Percentiles rank a stretch among this genome's conserved stretches.
phyloP scores from a whole-genome alignment of 2,329 filamentous ascomycete genomes.

The Claviceps sp. region DNA sequence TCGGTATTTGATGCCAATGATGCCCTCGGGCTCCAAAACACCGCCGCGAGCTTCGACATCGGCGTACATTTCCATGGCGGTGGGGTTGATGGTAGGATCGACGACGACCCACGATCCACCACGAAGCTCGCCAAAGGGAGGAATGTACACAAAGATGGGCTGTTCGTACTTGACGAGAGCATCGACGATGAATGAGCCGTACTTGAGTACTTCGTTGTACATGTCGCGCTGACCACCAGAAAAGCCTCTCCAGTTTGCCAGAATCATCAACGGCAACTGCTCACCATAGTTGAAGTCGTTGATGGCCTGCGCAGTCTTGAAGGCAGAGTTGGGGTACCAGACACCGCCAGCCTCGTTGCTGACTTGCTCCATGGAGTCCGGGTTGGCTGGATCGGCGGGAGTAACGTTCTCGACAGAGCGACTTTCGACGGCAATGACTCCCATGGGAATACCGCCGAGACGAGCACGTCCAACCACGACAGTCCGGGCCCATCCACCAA shows the following conservation, averaged over 20 bases:
- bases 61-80: conserved; percentile 98
- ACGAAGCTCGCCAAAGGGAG: conserved; percentile 88
- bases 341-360: conserved; percentile 93
- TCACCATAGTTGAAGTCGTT: conserved; percentile 98
- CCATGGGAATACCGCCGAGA: conserved; percentile 92
- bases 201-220: conserved; percentile 99
- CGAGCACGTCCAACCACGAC: conserved; percentile 94
- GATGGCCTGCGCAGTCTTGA: conserved; percentile 98
- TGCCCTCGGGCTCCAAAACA: conserved; percentile 95
- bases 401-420: conserved; percentile 94
- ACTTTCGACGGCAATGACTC: conserved; percentile 95
- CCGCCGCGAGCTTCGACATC: conserved; percentile 89
- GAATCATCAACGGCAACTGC: conserved; percentile 95
- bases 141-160: conserved; percentile 98
- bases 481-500: conserved; percentile 92
- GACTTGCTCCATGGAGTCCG: conserved; percentile 94
- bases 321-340: conserved; percentile 99
- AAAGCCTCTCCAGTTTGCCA: conserved; percentile 99
- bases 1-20: conserved; percentile 96
- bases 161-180: conserved; percentile 97
- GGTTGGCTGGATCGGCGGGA: conserved; percentile 92
- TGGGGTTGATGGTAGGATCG: conserved; percentile 93
- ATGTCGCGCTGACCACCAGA: conserved; percentile 98
- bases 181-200: conserved; percentile 97
- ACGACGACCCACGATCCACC: conserved; percentile 99